These are phyloP conservation scores for Clathrus columnatus DNA, from an alignment of 768 basidiomycete genomes.

Conservation along the genomic window DNA sequence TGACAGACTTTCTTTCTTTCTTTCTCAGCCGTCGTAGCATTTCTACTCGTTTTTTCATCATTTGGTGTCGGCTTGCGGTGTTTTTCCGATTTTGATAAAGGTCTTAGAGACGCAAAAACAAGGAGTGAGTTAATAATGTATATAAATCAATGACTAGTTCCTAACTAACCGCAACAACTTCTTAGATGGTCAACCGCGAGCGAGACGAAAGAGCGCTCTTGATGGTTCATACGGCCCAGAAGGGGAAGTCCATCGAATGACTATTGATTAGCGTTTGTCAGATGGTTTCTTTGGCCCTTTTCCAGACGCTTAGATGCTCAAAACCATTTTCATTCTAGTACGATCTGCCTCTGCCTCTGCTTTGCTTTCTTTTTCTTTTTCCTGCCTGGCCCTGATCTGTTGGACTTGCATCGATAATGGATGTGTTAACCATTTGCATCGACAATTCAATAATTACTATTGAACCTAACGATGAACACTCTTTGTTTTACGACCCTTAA, in stretches of 20 bases:
- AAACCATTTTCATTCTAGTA: too few relatives aligned
- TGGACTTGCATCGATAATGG: too few relatives aligned
- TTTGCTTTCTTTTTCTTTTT: too few relatives aligned
- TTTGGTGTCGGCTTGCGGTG: slow-evolving; percentile 73
- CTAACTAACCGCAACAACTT: slow-evolving; percentile 20
- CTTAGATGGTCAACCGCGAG: not conserved
- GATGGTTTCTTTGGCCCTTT: slow-evolving; percentile 34
- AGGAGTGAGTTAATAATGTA: slow-evolving; percentile 43
- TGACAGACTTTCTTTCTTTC: not conserved
- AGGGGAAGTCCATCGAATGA: slow-evolving; percentile 17
- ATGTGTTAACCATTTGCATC: too few relatives aligned
- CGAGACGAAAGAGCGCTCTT: not conserved
- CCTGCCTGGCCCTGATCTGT: too few relatives aligned
- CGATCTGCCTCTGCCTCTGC: too few relatives aligned
- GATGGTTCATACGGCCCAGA: not conserved
- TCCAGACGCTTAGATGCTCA: slow-evolving; percentile 37
- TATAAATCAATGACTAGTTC: slow-evolving; percentile 26
- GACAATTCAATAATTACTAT: too few relatives aligned
- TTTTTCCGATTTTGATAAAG: slow-evolving; percentile 74
- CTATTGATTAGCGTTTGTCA: slow-evolving; percentile 23
- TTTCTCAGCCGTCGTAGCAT: slow-evolving; percentile 60
- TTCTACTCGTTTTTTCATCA: slow-evolving; percentile 63
- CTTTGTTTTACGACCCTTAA: too few relatives aligned
- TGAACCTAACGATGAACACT: too few relatives aligned
- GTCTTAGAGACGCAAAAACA: slow-evolving; percentile 64